Evolutionary conservation across 306 rosid genomes (phyloP).

Genomic region (Acacia melanoxylon): DNA sequence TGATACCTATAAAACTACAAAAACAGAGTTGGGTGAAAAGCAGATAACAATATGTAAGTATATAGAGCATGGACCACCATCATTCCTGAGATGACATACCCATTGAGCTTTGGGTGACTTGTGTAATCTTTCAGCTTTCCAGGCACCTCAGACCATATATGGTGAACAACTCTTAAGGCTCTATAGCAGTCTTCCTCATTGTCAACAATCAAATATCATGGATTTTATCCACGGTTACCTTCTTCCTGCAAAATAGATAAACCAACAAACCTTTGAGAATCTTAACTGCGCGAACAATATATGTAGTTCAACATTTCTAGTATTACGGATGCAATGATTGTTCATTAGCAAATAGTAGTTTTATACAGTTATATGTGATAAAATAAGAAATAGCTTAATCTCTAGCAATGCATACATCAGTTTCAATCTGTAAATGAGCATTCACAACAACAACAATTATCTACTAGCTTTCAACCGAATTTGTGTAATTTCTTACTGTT

Average conservation of each 20-base stretch:
- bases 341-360: neutral
- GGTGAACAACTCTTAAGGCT: slow-evolving; percentile 72
- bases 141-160: slow-evolving; percentile 79
- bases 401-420: neutral
- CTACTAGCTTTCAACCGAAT: neutral
- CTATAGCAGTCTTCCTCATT: slow-evolving; percentile 87
- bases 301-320: slow-evolving; percentile 2
- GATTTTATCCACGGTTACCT: slow-evolving; percentile 75
- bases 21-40: slow-evolving; percentile 28
- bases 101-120: slow-evolving; percentile 74
- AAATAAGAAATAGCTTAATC: neutral
- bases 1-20: slow-evolving; percentile 59
- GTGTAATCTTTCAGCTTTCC: slow-evolving; percentile 95
- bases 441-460: slow-evolving; percentile 4
- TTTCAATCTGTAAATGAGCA: neutral
- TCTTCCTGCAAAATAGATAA: slow-evolving; percentile 63
- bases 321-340: neutral
- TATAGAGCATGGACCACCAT: neutral
- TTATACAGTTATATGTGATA: neutral
- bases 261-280: slow-evolving; percentile 24
- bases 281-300: neutral
- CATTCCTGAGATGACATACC: slow-evolving; percentile 50
- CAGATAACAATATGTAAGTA: neutral
- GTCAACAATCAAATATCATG: slow-evolving; percentile 92
- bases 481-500: neutral